Percentiles rank a stretch among this genome's conserved stretches.
Conservation (phyloP, 495 filamentous ascomycete genomes). For the Choiromyces venosus region DNA sequence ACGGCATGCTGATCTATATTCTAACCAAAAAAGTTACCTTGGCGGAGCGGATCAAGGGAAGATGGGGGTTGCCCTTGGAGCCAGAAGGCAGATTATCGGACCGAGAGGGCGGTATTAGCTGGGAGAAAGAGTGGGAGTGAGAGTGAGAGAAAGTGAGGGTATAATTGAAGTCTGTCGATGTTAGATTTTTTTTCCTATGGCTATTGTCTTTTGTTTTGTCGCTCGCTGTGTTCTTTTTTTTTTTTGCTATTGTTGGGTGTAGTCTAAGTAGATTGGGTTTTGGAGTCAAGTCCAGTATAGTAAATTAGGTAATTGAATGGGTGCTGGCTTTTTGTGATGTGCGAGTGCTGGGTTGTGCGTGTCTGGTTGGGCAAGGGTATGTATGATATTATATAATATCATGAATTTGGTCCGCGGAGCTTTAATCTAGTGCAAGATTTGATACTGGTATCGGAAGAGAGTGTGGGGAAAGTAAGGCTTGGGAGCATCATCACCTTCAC, state of each 20-base stretch:
- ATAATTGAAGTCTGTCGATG: neutral
- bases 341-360: neutral
- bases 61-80: slow-evolving; percentile 84
- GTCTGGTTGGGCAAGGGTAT: neutral
- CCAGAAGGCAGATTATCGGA: slow-evolving; percentile 73
- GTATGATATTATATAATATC: no score
- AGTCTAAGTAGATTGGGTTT: slow-evolving; percentile 2
- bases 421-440: neutral
- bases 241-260: neutral
- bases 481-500: neutral
- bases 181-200: neutral
- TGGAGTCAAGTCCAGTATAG: neutral
- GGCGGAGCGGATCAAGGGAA: slow-evolving; percentile 93
- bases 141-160: neutral
- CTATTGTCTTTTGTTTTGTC: neutral
- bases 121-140: slow-evolving; percentile 7
- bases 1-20: slow-evolving; percentile 9
- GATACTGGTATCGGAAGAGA: neutral
- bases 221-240: neutral
- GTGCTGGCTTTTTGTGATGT: neutral
- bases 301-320: neutral
- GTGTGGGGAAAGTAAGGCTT: neutral
- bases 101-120: slow-evolving; percentile 18
- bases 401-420: neutral
- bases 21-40: slow-evolving; percentile 63